Evolutionary conservation across 371 early-diverging fungal species (phyloP), one percentile per base, ranked within the genome.

Genomic region (Batrachochytrium dendrobatidis): DNA sequence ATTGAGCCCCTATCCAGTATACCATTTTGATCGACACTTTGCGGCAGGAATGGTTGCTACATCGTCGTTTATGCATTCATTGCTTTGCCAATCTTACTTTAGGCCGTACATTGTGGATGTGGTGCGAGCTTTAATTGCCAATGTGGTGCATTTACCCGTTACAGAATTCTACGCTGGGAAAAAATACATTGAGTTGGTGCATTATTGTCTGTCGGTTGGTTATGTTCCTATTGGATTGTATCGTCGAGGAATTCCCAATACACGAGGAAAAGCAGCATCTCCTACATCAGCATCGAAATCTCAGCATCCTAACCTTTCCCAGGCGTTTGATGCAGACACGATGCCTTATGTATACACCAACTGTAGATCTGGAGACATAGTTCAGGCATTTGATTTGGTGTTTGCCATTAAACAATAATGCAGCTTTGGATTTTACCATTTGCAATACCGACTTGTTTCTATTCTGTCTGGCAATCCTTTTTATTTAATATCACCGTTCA

Each of bases 11-110:
- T 69, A 62, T 60, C 69, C 72, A 17, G 65, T 65, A 4, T 68
- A 74, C 51, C 74, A 77, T 57, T 74, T 74, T 53, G 74, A 74
- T 39, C 63, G 60, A n/a, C 63, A 65, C 63, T 77, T 77, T 67
- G 77, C 77, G 7, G 67, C 68, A 3, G 77, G 77, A 8, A 58
- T 63, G 58, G 65, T 77, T 25, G 50, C 70, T 12, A 65, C 74
- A 15, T 58, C 70, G 15, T 63, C 60, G 3, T 72, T 77, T 43
- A 61, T 67, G 55, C 73, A 77, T 56, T 63, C 73, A n/a, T 49
- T 77, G 28, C 68, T 77, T 12, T 67, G 71, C 25, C 77, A 77
- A 52, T 58, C 68, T 12, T 77, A 74, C 45, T 72, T 74, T 59
- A 58, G 77, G 2, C 77, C 77, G 12, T 77, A 60, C 55, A 53